These are phyloP conservation scores for Phytopythium sindhum DNA, from an alignment of 352 stramenopile genomes.

Conservation along the genomic window DNA sequence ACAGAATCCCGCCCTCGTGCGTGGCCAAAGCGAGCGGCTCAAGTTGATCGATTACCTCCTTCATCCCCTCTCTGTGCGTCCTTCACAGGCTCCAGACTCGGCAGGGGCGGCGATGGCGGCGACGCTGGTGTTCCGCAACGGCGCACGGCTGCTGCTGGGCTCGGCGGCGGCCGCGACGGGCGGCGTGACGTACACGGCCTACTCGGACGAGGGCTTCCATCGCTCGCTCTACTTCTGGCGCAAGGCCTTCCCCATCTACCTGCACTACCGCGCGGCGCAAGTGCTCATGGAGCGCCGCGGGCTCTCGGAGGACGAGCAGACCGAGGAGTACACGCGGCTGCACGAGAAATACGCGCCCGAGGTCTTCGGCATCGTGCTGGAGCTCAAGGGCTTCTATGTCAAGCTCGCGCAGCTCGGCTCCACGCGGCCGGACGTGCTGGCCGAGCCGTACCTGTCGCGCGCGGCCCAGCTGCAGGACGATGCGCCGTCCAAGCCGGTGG, in stretches of 20 bases:
- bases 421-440: constrained; percentile 76
- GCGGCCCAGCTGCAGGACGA: constrained; percentile 77
- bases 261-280: constrained; percentile 76
- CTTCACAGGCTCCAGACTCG: too few species aligned
- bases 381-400: constrained; percentile 88
- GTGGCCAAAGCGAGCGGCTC: too few species aligned
- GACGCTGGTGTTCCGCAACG: constrained; percentile 51
- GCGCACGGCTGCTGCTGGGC: constrained; percentile 51
- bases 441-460: constrained; percentile 75
- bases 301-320: constrained; percentile 49
- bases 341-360: constrained; percentile 74
- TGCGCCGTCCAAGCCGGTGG: constrained; percentile 65
- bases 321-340: constrained; percentile 66
- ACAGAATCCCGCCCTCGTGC: too few species aligned
- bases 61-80: too few species aligned
- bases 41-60: too few species aligned
- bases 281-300: constrained; percentile 63
- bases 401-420: constrained; percentile 83
- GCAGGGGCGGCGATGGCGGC: constrained; percentile 21
- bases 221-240: constrained; percentile 85
- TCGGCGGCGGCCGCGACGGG: constrained; percentile 40
- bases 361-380: constrained; percentile 79
- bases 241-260: constrained; percentile 85
- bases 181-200: constrained; percentile 51
- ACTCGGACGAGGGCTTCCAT: constrained; percentile 76